Conservation (phyloP, 805 yeast species). For the Wickerhamomyces queroliae region DNA sequence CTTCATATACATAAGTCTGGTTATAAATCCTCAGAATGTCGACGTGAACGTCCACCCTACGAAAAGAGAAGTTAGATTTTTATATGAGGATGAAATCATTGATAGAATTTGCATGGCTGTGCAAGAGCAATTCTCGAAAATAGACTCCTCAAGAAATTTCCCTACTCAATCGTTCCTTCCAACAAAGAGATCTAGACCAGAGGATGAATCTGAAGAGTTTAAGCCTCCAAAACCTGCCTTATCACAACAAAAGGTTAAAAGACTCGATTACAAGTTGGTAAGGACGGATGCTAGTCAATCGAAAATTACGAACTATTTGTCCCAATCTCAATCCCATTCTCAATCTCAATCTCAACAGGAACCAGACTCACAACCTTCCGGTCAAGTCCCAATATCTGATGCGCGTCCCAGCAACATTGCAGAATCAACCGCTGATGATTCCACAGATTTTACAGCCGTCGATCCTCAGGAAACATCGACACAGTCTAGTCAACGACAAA, state of each 20-base stretch:
- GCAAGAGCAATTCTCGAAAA: constrained; percentile 42
- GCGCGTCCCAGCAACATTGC: background rate
- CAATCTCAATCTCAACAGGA: background rate
- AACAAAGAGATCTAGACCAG: constrained; percentile 19
- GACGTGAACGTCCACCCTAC: constrained; percentile 98
- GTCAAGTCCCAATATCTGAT: background rate
- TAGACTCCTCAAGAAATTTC: constrained; percentile 66
- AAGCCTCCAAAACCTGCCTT: constrained; percentile 1
- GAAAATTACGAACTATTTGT: constrained; percentile 36
- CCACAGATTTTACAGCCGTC: background rate
- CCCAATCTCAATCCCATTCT: constrained; percentile 1
- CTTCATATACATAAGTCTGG: constrained; percentile 70
- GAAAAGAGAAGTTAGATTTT: constrained; percentile 82
- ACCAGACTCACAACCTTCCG: background rate
- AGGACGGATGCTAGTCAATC: constrained; percentile 67
- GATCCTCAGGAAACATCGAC: background rate
- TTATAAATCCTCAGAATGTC: constrained; percentile 59
- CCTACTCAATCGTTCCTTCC: constrained; percentile 54
- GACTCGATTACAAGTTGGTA: constrained; percentile 62
- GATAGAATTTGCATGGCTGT: constrained; percentile 47
- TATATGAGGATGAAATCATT: constrained; percentile 81
- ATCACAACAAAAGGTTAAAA: constrained; percentile 19
- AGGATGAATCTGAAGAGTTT: constrained; percentile 8
- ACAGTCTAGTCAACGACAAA: background rate
- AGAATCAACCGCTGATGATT: background rate